Conservation (phyloP, 495 filamentous ascomycete species). For the Xylaria nigripes region DNA sequence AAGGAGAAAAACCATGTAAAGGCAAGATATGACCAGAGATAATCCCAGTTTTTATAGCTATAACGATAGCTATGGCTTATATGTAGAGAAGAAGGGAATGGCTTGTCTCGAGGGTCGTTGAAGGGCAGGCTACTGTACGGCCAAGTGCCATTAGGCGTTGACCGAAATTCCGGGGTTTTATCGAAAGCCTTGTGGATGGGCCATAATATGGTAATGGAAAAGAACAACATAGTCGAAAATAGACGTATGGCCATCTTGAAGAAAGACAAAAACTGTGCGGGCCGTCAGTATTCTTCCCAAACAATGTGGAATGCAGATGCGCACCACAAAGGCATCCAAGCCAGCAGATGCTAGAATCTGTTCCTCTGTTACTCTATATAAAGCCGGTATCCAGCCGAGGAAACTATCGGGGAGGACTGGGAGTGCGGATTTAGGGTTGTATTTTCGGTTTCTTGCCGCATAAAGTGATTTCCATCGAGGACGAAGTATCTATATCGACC, state of each 20-base stretch:
- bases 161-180: neutral
- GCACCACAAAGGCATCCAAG: conserved; percentile 87
- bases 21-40: conserved; percentile 87
- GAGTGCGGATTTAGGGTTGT: conserved; percentile 58
- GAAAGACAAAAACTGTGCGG: conserved; percentile 71
- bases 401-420: conserved; percentile 79
- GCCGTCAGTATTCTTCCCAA: neutral
- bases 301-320: conserved; percentile 23
- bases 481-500: conserved; percentile 51
- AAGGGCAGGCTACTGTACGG: conserved; percentile 6
- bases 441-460: conserved; percentile 71
- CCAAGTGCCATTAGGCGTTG: conserved; percentile 4
- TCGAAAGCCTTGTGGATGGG: conserved; percentile 70
- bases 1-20: conserved; percentile 88
- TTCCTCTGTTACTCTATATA: conserved; percentile 84
- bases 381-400: conserved; percentile 86
- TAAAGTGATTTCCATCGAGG: conserved; percentile 92
- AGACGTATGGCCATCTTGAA: conserved; percentile 90
- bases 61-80: neutral
- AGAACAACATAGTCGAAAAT: conserved; percentile 66
- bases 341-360: conserved; percentile 86
- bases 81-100: neutral
- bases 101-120: neutral
- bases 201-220: conserved; percentile 69
- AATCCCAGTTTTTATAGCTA: conserved; percentile 39